phyloP scores from a whole-genome alignment of 2,329 filamentous ascomycete species.

The Fusarium incarnatum region DNA sequence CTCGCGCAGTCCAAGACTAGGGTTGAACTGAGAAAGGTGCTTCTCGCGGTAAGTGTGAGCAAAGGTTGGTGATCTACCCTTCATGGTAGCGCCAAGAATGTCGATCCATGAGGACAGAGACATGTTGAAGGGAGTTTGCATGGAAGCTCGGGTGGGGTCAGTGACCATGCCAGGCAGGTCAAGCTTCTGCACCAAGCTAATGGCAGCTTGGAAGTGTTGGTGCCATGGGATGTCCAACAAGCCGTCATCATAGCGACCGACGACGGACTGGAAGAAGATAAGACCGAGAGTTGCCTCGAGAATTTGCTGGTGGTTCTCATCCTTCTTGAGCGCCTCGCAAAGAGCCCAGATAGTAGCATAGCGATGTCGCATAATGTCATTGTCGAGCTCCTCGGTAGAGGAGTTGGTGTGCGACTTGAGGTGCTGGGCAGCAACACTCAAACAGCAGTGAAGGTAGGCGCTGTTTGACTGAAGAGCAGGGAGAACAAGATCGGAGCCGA shows the following conservation, averaged over 20 bases:
- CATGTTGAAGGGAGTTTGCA: slow-evolving; percentile 91
- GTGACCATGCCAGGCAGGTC: slow-evolving; percentile 78
- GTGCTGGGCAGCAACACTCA: slow-evolving; percentile 93
- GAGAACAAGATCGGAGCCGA: slow-evolving; percentile 84
- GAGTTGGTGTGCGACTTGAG: slow-evolving; percentile 78
- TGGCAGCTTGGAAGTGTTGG: slow-evolving; percentile 93
- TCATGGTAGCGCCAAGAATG: slow-evolving; percentile 93
- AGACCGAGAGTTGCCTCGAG: slow-evolving; percentile 93
- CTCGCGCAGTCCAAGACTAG: slow-evolving; percentile 80
- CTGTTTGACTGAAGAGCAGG: slow-evolving; percentile 91
- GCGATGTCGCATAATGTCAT: slow-evolving; percentile 91
- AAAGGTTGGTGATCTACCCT: slow-evolving; percentile 85
- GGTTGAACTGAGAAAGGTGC: slow-evolving; percentile 76
- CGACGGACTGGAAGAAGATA: slow-evolving; percentile 95
- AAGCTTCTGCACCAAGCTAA: slow-evolving; percentile 85
- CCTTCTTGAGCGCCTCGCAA: slow-evolving; percentile 82
- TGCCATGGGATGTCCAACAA: slow-evolving; percentile 96
- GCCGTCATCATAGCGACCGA: slow-evolving; percentile 85
- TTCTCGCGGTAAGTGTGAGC: slow-evolving; percentile 97
- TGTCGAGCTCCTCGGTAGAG: slow-evolving; percentile 79
- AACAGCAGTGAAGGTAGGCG: slow-evolving; percentile 93
- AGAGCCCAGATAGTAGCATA: slow-evolving; percentile 88
- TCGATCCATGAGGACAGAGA: slow-evolving; percentile 95
- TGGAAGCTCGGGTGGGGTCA: slow-evolving; percentile 62
- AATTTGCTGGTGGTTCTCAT: slow-evolving; percentile 87